These are phyloP conservation scores for Parasitella parasitica DNA, from an alignment of 371 early-diverging fungal genomes.

Conservation along the genomic window DNA sequence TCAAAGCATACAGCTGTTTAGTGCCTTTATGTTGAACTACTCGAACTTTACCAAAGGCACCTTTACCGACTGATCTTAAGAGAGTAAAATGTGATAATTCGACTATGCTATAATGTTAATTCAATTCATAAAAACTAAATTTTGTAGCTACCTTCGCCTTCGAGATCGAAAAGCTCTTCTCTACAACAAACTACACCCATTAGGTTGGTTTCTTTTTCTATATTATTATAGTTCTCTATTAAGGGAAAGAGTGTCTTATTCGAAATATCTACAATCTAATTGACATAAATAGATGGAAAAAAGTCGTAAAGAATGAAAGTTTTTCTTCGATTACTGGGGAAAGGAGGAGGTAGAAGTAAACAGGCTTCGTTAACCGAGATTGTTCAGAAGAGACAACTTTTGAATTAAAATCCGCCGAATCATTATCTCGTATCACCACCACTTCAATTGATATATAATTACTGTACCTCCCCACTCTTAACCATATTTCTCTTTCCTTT, in stretches of 20 bases:
- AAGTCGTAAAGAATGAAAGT: not conserved
- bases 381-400: too few relatives aligned
- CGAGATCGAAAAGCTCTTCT: constrained; percentile 39
- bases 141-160: constrained; percentile 37
- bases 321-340: not conserved
- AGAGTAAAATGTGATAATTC: constrained; percentile 69
- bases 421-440: too few relatives aligned
- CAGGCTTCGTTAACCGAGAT: not conserved
- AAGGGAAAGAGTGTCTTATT: too few relatives aligned
- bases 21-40: constrained; percentile 85
- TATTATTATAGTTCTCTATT: too few relatives aligned
- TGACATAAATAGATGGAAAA: not conserved
- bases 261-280: not conserved
- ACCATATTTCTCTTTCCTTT: too few relatives aligned
- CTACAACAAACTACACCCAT: constrained; percentile 49
- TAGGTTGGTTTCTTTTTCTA: not conserved
- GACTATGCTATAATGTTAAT: constrained; percentile 8
- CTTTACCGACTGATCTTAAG: constrained; percentile 71
- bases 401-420: too few relatives aligned
- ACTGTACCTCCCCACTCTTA: too few relatives aligned
- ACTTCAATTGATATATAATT: not conserved
- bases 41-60: constrained; percentile 80
- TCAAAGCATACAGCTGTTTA: constrained; percentile 56
- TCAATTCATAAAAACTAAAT: too few relatives aligned
- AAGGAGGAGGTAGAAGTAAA: not conserved